Evolutionary conservation across 1,284 basidiomycete genomes (phyloP), one percentile per base, ranked within the genome.

Genomic region (Puccinia coronata): DNA sequence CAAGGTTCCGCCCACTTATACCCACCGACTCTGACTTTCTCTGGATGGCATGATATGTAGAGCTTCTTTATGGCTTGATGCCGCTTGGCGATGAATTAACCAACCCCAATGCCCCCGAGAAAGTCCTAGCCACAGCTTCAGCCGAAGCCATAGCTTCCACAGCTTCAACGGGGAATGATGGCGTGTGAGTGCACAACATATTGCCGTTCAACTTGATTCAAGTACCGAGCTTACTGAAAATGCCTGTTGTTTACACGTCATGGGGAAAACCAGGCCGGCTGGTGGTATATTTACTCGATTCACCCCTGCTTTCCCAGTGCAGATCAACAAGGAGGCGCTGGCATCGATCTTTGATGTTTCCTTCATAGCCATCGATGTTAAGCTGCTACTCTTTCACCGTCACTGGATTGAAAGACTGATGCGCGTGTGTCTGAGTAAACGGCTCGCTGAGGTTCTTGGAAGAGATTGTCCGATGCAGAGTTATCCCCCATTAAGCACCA

Each of bases 341-440:
- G 51, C 28, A 20, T 72, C 70, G 70, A 51, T 72, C 6, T 55
- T 72, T n/a, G 70, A 72, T 25, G 47, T 72, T 39, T 72, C 70
- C 1, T 53, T 36, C 47, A 72, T 51, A 16, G 70, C 43, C 20
- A 72, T 72, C 1, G 47, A 72, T 14, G 9, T 72, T 11, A 36
- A 55, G 12, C 11, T 72, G 34, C 18, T 49, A 11, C 28, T 55
- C 31, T 53, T 18, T 55, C 51, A 72, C 31, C 49, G 20, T 11
- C 23, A 51, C 34, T 72, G 70, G 70, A n/a, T 72, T 4, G 23
- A 36, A 20, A 31, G 49, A 14, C 16, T 72, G 34, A 31, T 55
- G 23, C 49, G 43, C 4, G 14, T 55, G 20, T 16, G 25, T 14
- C 16, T 72, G 28, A 23, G 70, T 55, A 11, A 72, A 36, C 14